phyloP scores from a whole-genome alignment of 441 rosid species.

The Euphorbia schlechtendalii region DNA sequence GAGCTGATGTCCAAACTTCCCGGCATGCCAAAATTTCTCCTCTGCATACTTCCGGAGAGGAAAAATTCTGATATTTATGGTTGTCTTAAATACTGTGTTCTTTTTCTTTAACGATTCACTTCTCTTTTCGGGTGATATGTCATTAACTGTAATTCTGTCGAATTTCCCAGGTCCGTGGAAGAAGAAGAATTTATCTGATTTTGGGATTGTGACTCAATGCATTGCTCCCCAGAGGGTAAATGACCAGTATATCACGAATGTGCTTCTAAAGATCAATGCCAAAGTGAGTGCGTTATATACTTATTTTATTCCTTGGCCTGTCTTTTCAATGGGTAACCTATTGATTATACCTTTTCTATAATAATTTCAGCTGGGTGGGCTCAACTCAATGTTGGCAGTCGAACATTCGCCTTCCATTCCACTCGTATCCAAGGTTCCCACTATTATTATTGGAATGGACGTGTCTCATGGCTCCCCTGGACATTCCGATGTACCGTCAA shows the following conservation, averaged over 20 bases:
- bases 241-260: too few species aligned
- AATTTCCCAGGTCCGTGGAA: constrained; percentile 70
- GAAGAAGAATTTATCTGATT: constrained; percentile 56
- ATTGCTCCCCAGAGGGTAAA: constrained; percentile 56
- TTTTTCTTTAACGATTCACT: neutral
- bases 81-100: constrained; percentile 14
- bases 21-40: constrained; percentile 63
- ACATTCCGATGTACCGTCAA: constrained; percentile 61
- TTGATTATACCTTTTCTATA: neutral
- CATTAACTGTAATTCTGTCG: neutral
- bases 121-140: too few species aligned
- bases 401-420: constrained; percentile 69
- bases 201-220: constrained; percentile 72
- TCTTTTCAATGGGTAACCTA: neutral
- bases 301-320: neutral
- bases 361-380: constrained; percentile 63
- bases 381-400: constrained; percentile 51
- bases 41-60: constrained; percentile 69
- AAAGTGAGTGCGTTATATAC: constrained; percentile 48
- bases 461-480: constrained; percentile 86
- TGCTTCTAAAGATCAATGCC: constrained; percentile 52
- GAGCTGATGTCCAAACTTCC: constrained; percentile 60
- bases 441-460: constrained; percentile 77
- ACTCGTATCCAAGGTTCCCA: constrained; percentile 57
- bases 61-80: constrained; percentile 75